phyloP scores from a whole-genome alignment of 1,139 yeast genomes.

The Kurtzmaniella quercitrusa region DNA sequence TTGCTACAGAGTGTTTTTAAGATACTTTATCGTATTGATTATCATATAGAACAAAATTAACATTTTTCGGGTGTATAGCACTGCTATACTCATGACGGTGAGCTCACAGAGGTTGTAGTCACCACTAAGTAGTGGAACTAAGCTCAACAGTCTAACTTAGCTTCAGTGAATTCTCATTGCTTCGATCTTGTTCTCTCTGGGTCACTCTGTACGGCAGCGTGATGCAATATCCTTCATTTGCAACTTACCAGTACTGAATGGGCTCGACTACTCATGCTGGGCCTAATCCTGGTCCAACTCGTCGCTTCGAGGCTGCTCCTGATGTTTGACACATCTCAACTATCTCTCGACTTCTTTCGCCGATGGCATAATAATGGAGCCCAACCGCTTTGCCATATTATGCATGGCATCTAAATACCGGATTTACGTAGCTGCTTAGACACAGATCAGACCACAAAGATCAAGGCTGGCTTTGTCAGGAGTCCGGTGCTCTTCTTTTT shows the following conservation, averaged over 20 bases:
- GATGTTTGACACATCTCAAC: constrained; percentile 17
- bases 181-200: too few relatives aligned
- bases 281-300: constrained; percentile 22
- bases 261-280: constrained; percentile 6
- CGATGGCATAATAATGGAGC: constrained; percentile 68
- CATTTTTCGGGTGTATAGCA: too few relatives aligned
- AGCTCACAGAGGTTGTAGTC: too few relatives aligned
- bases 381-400: constrained; percentile 60
- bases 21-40: too few relatives aligned
- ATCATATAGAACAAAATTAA: too few relatives aligned
- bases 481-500: constrained; percentile 74
- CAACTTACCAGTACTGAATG: constrained; percentile 6
- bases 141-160: too few relatives aligned
- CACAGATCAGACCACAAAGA: constrained; percentile 67
- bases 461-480: constrained; percentile 78
- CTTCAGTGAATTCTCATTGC: too few relatives aligned
- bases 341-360: constrained; percentile 39
- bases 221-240: constrained; percentile 21
- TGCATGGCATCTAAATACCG: constrained; percentile 80
- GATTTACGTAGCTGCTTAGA: constrained; percentile 83
- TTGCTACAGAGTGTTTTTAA: too few relatives aligned
- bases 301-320: constrained; percentile 1
- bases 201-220: too few relatives aligned
- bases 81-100: too few relatives aligned
- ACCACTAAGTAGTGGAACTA: too few relatives aligned